Evolutionary conservation across 1,139 yeast species (phyloP).

Genomic region (Oligophagozyma castellii): DNA sequence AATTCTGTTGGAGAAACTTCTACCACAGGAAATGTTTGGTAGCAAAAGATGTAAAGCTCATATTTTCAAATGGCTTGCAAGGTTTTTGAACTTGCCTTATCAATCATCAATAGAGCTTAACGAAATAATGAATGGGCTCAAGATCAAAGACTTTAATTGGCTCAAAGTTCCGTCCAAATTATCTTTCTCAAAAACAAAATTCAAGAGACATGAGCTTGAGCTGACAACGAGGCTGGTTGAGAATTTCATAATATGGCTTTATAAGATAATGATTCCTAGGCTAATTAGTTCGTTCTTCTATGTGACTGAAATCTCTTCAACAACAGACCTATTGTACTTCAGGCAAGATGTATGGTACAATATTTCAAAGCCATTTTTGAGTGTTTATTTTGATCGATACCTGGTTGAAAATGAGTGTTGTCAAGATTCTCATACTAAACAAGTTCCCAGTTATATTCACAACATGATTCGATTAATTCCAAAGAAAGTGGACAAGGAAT

Average conservation of each 20-base stretch:
- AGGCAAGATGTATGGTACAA: conserved; percentile 48
- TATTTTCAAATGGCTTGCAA: conserved; percentile 29
- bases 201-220: conserved; percentile 4
- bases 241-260: conserved; percentile 41
- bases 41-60: conserved; percentile 32
- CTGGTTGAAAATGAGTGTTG: conserved; percentile 21
- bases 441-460: conserved; percentile 14
- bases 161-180: conserved; percentile 10
- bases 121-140: conserved; percentile 25
- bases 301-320: conserved; percentile 43
- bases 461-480: conserved; percentile 40
- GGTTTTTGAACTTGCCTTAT: conserved; percentile 29
- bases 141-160: conserved; percentile 36
- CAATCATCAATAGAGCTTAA: conserved; percentile 23
- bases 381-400: conserved; percentile 27
- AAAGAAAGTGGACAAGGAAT: conserved; percentile 34
- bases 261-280: conserved; percentile 33
- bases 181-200: neutral
- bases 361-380: conserved; percentile 31
- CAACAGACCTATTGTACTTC: conserved; percentile 33
- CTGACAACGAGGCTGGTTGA: conserved; percentile 3
- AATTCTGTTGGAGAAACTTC: conserved; percentile 31
- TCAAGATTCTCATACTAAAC: conserved; percentile 18
- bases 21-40: conserved; percentile 49
- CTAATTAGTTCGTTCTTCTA: conserved; percentile 49